A percentile compares a stretch with the other conserved stretches of the same genome.
Conservation (phyloP, 441 rosid genomes). For the Pelargonium myrrhifolium region DNA sequence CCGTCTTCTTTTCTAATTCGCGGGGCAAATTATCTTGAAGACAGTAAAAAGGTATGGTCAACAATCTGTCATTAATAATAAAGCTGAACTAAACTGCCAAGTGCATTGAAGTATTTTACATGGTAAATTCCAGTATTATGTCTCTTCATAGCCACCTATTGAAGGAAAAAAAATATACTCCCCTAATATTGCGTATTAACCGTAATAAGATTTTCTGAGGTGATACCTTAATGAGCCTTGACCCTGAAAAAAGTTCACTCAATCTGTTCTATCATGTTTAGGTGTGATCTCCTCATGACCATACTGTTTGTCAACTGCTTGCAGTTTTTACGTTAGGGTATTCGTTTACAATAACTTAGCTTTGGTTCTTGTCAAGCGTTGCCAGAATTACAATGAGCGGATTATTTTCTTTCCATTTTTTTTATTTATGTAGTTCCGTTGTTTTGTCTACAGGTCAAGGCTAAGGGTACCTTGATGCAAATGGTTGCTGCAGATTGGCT, state of each 20-base stretch:
- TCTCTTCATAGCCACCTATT: background rate
- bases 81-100: background rate
- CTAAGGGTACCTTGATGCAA: conserved; percentile 81
- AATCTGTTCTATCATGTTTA: too few species aligned
- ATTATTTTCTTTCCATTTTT: too few species aligned
- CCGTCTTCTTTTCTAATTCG: conserved; percentile 83
- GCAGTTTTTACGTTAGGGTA: conserved; percentile 8
- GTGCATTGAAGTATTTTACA: too few species aligned
- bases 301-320: conserved; percentile 4
- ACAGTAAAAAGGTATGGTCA: conserved; percentile 61
- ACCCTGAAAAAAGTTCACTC: too few species aligned
- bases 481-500: conserved; percentile 99
- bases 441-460: conserved; percentile 52
- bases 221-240: too few species aligned
- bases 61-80: conserved; percentile 12
- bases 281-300: too few species aligned
- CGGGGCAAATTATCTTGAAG: conserved; percentile 69
- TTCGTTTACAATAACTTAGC: background rate
- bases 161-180: background rate
- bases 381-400: background rate
- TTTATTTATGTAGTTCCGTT: conserved; percentile 9
- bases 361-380: conserved; percentile 3
- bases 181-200: background rate
- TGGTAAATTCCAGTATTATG: too few species aligned
- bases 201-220: background rate